phyloP scores from a whole-genome alignment of 2,329 filamentous ascomycete genomes.

The Lecanicillium sp. region DNA sequence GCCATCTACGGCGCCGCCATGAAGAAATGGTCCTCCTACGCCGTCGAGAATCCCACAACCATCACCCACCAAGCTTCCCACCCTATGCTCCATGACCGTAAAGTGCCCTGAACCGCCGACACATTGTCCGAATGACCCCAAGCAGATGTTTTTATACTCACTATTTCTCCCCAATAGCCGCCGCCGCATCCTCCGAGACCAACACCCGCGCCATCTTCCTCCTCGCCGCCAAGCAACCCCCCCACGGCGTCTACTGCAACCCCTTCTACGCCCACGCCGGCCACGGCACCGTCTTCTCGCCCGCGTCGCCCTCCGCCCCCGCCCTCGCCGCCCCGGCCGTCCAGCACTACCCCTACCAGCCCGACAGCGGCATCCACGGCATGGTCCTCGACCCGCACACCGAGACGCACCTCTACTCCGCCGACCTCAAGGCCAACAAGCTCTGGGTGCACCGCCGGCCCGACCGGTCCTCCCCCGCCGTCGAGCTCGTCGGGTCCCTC shows the following conservation, averaged over 20 bases:
- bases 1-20: slow-evolving; percentile 85
- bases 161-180: slow-evolving; percentile 39
- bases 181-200: slow-evolving; percentile 61
- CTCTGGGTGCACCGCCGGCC: slow-evolving; percentile 80
- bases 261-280: slow-evolving; percentile 85
- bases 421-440: slow-evolving; percentile 71
- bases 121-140: too few species aligned
- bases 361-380: slow-evolving; percentile 68
- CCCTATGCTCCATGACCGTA: slow-evolving; percentile 70
- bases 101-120: too few species aligned
- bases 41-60: slow-evolving; percentile 66
- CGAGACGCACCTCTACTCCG: slow-evolving; percentile 66
- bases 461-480: slow-evolving; percentile 23
- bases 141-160: background rate
- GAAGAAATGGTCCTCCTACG: slow-evolving; percentile 88
- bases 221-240: slow-evolving; percentile 69
- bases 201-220: slow-evolving; percentile 89
- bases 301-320: slow-evolving; percentile 45
- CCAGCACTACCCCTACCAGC: slow-evolving; percentile 68
- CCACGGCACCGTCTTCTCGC: slow-evolving; percentile 70
- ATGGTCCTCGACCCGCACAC: slow-evolving; percentile 74
- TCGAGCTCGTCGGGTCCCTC: slow-evolving; percentile 66
- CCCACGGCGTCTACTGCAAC: slow-evolving; percentile 81
- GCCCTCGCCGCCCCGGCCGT: slow-evolving; percentile 57
- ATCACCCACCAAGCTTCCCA: slow-evolving; percentile 72